These are phyloP conservation scores for Aspergillus sp. DNA, from an alignment of 2,329 filamentous ascomycete genomes.

Conservation along the genomic window DNA sequence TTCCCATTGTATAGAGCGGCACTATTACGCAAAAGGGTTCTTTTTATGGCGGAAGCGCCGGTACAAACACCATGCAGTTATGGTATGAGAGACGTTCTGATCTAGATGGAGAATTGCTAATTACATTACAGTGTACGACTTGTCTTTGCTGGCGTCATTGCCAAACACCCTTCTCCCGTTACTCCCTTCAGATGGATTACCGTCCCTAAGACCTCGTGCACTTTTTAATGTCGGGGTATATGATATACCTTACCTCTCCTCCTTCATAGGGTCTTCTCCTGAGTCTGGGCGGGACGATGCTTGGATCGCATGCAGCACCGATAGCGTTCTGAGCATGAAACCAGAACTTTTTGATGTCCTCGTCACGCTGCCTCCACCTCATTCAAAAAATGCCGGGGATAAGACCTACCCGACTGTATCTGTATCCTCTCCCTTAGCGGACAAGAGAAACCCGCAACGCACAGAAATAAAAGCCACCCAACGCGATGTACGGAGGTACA, in stretches of 20 bases:
- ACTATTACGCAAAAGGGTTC: conserved; percentile 79
- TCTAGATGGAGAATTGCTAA: conserved; percentile 26
- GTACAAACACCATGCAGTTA: conserved; percentile 86
- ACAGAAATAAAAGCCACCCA: conserved; percentile 75
- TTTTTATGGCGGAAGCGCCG: conserved; percentile 82
- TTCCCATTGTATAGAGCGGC: conserved; percentile 90
- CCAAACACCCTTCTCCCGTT: conserved; percentile 70
- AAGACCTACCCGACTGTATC: conserved; percentile 77
- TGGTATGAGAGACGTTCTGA: conserved; percentile 55
- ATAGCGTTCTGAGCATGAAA: conserved; percentile 88
- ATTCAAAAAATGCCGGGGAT: conserved; percentile 58
- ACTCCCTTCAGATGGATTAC: conserved; percentile 62
- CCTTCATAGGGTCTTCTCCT: conserved; percentile 55
- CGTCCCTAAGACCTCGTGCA: conserved; percentile 67
- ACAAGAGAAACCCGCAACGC: conserved; percentile 36
- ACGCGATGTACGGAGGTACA: conserved; percentile 80
- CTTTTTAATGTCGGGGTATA: conserved; percentile 94
- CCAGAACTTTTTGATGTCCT: conserved; percentile 84
- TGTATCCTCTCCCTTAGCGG: conserved; percentile 57
- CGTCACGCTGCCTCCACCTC: conserved; percentile 71
- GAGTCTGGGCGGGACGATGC: conserved; percentile 51
- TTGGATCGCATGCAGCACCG: conserved; percentile 95
- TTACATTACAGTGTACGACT: conserved; percentile 71
- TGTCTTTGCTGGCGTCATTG: conserved; percentile 89
- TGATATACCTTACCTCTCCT: conserved; percentile 78